Evolutionary conservation across 345 rosid species (phyloP).

Genomic region (Camelina neglecta): DNA sequence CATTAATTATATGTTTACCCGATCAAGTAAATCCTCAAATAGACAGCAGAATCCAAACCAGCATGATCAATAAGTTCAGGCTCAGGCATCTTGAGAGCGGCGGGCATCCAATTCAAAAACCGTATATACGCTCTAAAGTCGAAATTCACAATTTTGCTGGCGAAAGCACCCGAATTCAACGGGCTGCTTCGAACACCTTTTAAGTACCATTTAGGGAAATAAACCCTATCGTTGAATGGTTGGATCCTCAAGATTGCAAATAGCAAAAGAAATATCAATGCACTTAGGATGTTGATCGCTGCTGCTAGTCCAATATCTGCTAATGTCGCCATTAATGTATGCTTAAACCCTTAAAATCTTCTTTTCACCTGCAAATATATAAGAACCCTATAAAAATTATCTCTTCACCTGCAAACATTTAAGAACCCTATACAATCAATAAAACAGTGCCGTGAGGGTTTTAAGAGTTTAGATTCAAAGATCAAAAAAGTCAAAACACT

Average conservation of each 20-base stretch:
- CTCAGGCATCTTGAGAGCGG: conserved; percentile 82
- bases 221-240: conserved; percentile 90
- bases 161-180: conserved; percentile 55
- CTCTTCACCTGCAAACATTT: conserved; percentile 23
- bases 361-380: conserved; percentile 25
- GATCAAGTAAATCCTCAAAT: conserved; percentile 86
- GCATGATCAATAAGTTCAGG: conserved; percentile 93
- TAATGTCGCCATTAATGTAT: conserved; percentile 70
- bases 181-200: conserved; percentile 77
- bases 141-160: conserved; percentile 71
- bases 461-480: neutral
- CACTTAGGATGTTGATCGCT: conserved; percentile 67
- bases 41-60: conserved; percentile 92
- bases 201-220: conserved; percentile 94
- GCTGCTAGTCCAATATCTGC: conserved; percentile 82
- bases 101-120: conserved; percentile 92
- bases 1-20: conserved; percentile 53
- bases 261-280: conserved; percentile 69
- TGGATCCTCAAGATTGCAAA: conserved; percentile 86
- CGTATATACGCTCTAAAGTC: conserved; percentile 64
- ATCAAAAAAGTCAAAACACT: conserved; percentile 2
- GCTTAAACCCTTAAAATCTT: conserved; percentile 14
- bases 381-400: neutral
- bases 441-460: neutral
- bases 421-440: neutral